These are phyloP conservation scores for Ilex paraguariensis DNA, from an alignment of 305 asterid species.

Conservation along the genomic window DNA sequence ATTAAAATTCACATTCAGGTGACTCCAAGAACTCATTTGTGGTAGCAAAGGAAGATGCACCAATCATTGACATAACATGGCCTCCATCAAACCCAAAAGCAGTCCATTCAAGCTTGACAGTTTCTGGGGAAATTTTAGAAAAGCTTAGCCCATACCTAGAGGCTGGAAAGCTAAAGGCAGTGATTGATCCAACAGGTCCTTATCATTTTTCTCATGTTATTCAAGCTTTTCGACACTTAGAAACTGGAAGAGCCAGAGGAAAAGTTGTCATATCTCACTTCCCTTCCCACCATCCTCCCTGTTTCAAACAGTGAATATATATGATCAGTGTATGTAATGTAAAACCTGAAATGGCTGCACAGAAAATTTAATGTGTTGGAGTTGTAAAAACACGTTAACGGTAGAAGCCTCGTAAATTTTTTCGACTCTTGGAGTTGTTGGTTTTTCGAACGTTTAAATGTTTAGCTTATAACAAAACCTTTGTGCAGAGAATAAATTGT, in stretches of 20 bases:
- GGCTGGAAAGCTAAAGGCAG: constrained; percentile 47
- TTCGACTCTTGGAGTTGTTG: too few species aligned
- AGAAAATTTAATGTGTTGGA: too few species aligned
- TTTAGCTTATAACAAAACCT: too few species aligned
- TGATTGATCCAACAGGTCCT: constrained; percentile 52
- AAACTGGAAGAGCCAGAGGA: constrained; percentile 67
- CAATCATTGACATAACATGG: constrained; percentile 63
- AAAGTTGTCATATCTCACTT: constrained; percentile 44
- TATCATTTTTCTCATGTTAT: constrained; percentile 32
- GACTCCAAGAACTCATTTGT: constrained; percentile 46
- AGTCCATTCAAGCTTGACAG: constrained; percentile 41
- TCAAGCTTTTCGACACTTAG: constrained; percentile 46
- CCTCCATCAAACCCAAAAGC: constrained; percentile 61
- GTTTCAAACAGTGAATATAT: too few species aligned
- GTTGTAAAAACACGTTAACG: too few species aligned
- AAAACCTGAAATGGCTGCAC: too few species aligned
- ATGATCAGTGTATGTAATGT: too few species aligned
- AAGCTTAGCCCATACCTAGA: constrained; percentile 43
- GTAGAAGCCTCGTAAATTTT: too few species aligned
- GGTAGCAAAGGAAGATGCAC: constrained; percentile 42
- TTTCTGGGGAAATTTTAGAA: constrained; percentile 50
- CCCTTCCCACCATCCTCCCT: constrained; percentile 6
- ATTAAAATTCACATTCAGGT: constrained; percentile 22
- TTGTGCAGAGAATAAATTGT: too few species aligned
- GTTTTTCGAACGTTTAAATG: too few species aligned